phyloP scores from a whole-genome alignment of 257 asterid species.

The Primulina huaijiensis region DNA sequence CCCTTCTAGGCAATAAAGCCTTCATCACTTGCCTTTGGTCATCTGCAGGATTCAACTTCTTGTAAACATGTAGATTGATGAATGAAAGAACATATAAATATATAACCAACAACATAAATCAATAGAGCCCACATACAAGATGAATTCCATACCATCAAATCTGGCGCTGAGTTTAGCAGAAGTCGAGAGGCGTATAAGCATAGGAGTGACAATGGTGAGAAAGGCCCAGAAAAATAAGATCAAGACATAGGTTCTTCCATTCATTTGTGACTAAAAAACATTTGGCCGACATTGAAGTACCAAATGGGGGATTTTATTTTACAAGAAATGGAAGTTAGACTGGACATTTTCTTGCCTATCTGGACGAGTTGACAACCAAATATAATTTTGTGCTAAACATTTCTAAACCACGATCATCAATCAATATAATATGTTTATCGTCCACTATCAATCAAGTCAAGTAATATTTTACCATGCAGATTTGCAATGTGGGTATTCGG shows the following conservation, averaged over 20 bases:
- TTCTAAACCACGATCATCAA: slow-evolving; percentile 22
- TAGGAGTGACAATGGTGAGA: slow-evolving; percentile 66
- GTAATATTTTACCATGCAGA: slow-evolving; percentile 24
- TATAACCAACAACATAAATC: neutral
- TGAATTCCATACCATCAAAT: slow-evolving; percentile 38
- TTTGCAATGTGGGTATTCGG: slow-evolving; percentile 31
- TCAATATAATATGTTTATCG: neutral
- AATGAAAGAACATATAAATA: neutral
- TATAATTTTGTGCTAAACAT: slow-evolving; percentile 20
- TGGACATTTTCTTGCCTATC: slow-evolving; percentile 41
- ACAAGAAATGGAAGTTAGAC: slow-evolving; percentile 28
- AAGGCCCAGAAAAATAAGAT: slow-evolving; percentile 71
- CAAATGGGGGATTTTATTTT: slow-evolving; percentile 10
- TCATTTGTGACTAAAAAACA: slow-evolving; percentile 42
- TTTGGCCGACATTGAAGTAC: slow-evolving; percentile 27
- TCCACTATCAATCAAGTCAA: slow-evolving; percentile 13
- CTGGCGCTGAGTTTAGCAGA: slow-evolving; percentile 41
- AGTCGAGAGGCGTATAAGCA: slow-evolving; percentile 61
- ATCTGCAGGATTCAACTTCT: slow-evolving; percentile 29
- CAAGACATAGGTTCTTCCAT: slow-evolving; percentile 55
- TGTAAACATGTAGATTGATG: neutral
- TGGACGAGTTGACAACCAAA: slow-evolving; percentile 50
- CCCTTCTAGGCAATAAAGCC: slow-evolving; percentile 50
- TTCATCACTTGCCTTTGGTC: slow-evolving; percentile 26
- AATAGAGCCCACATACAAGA: neutral